Conservation (phyloP, 805 yeast species). For the Candida ipomoeae region DNA sequence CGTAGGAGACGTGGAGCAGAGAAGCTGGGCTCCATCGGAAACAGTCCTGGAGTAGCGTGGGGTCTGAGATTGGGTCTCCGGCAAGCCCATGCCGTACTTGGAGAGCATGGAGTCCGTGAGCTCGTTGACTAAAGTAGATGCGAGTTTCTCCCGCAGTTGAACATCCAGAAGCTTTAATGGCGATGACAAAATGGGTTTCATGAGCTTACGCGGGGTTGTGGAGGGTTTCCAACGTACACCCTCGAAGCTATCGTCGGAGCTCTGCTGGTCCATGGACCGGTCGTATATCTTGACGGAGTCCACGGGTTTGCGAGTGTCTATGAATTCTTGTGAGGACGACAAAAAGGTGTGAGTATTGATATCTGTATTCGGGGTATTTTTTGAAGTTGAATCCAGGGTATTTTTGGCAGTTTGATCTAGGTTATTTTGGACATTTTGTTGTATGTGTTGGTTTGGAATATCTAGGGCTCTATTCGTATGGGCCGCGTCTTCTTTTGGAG, state of each 20-base stretch:
- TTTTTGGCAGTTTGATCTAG: not conserved
- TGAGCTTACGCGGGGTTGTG: conserved; percentile 11
- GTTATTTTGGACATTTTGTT: too few species aligned
- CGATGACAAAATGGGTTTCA: conserved; percentile 34
- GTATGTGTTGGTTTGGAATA: too few species aligned
- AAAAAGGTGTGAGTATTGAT: not conserved
- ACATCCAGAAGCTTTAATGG: conserved; percentile 31
- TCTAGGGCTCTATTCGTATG: too few species aligned
- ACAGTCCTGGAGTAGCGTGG: conserved; percentile 33
- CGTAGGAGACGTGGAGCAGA: conserved; percentile 27
- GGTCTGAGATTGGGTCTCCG: conserved; percentile 27
- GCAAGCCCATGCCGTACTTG: conserved; percentile 40
- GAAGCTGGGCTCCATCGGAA: conserved; percentile 24
- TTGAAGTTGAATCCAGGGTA: not conserved
- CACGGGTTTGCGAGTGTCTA: not conserved
- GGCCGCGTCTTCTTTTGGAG: not conserved
- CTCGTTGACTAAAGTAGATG: conserved; percentile 25
- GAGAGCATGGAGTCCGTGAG: conserved; percentile 35
- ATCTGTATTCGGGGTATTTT: not conserved
- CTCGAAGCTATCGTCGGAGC: conserved; percentile 43
- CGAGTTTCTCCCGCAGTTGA: conserved; percentile 7
- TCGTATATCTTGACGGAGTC: conserved; percentile 5
- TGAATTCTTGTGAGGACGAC: not conserved
- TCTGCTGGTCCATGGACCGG: conserved; percentile 23
- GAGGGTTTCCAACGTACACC: conserved; percentile 30